Conservation (phyloP, 768 basidiomycete species). For the Cystofilobasidium macerans region DNA sequence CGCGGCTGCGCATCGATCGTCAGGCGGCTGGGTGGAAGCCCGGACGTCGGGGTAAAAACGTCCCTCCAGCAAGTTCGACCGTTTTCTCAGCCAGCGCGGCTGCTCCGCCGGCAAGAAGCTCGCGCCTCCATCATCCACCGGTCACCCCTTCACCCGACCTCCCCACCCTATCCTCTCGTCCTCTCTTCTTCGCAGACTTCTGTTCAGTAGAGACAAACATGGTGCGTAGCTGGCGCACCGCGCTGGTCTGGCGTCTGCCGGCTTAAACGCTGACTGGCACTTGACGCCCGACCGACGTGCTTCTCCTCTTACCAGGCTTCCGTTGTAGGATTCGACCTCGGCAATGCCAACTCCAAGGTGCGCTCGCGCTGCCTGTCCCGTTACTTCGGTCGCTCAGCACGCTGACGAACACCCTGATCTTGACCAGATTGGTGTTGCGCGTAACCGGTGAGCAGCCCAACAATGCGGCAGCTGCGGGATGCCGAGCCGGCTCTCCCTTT, state of each 20-base stretch:
- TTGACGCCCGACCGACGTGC: neutral
- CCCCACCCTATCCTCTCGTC: too few species aligned
- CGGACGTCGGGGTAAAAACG: too few species aligned
- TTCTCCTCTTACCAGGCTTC: conserved; percentile 24
- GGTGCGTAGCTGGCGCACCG: neutral
- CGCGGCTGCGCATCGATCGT: too few species aligned
- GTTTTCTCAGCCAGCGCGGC: too few species aligned
- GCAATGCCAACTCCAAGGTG: conserved; percentile 79
- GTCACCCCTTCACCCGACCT: too few species aligned
- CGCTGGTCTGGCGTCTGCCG: too few species aligned
- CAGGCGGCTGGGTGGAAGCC: too few species aligned
- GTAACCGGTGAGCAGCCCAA: conserved; percentile 49
- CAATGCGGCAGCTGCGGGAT: neutral
- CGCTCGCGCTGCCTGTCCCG: conserved; percentile 23
- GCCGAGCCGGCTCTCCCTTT: neutral
- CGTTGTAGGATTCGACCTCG: conserved; percentile 91
- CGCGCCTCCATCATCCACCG: too few species aligned
- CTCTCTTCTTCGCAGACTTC: neutral
- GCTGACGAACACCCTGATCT: conserved; percentile 20
- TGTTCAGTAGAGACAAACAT: conserved; percentile 9
- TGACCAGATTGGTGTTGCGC: conserved; percentile 86
- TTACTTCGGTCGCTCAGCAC: conserved; percentile 9
- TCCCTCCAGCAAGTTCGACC: too few species aligned
- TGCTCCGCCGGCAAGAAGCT: too few species aligned
- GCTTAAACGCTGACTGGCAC: neutral